Percentiles rank a stretch among this genome's conserved stretches.
phyloP scores from a whole-genome alignment of 129 eudicot genomes.

The Glebionis coronaria region DNA sequence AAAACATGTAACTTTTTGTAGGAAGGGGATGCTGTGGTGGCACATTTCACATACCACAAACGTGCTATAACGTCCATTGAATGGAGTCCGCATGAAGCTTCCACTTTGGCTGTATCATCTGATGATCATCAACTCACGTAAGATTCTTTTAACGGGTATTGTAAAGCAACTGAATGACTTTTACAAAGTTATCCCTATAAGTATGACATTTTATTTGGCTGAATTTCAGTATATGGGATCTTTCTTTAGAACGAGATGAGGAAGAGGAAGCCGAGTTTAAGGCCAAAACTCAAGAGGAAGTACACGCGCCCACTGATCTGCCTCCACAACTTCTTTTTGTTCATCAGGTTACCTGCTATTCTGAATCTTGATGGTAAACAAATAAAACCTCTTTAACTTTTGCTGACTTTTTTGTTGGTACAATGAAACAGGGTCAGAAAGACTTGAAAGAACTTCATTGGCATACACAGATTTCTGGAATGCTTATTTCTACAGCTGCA shows the following conservation, averaged over 20 bases:
- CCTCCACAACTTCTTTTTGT: slow-evolving; percentile 97
- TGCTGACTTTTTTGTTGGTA: slow-evolving; percentile 14
- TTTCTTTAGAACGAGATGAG: slow-evolving; percentile 84
- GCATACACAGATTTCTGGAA: slow-evolving; percentile 97
- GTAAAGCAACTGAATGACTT: not conserved
- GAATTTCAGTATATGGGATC: slow-evolving; percentile 82
- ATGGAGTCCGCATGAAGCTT: slow-evolving; percentile 97
- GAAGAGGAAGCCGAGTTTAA: slow-evolving; percentile 96
- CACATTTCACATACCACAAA: slow-evolving; percentile 89
- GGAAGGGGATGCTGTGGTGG: slow-evolving; percentile 85
- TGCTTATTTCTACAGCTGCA: slow-evolving; percentile 89
- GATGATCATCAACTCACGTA: slow-evolving; percentile 92
- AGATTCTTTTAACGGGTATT: slow-evolving; percentile 14
- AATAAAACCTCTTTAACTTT: not conserved
- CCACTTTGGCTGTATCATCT: slow-evolving; percentile 86
- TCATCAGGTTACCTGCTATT: slow-evolving; percentile 62
- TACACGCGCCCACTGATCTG: slow-evolving; percentile 76
- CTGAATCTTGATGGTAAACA: slow-evolving; percentile 13
- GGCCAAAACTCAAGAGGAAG: slow-evolving; percentile 71
- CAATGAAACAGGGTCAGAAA: slow-evolving; percentile 71
- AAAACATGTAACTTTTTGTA: slow-evolving; percentile 10
- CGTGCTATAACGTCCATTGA: slow-evolving; percentile 95
- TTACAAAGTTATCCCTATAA: not conserved
- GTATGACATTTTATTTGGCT: not conserved
- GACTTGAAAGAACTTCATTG: slow-evolving; percentile 98